Percentiles rank a stretch among this genome's conserved stretches.
Conservation (phyloP, 2,329 filamentous ascomycete species). For the Beauveria australis region DNA sequence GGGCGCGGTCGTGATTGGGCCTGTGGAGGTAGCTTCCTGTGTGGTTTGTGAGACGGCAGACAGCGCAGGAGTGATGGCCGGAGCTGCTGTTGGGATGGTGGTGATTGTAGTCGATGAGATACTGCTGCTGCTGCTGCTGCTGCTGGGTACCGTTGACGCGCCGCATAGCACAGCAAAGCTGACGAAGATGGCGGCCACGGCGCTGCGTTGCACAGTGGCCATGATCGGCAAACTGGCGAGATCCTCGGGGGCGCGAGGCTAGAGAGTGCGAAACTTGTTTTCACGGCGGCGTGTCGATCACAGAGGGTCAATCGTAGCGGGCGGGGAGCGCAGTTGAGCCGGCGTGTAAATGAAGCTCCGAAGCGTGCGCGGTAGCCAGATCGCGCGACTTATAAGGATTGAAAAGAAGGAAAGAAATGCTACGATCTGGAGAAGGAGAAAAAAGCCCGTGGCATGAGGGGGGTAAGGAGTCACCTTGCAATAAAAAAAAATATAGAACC, state of each 20-base stretch:
- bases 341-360: slow-evolving; percentile 2
- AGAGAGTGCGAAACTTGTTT: background rate
- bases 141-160: background rate
- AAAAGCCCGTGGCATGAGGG: background rate
- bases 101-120: slow-evolving; percentile 7
- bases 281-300: slow-evolving; percentile 3
- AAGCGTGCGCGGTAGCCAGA: background rate
- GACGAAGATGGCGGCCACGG: background rate
- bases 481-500: background rate
- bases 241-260: background rate
- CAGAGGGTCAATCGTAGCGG: background rate
- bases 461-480: background rate
- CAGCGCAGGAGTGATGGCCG: slow-evolving; percentile 14
- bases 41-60: background rate
- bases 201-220: background rate
- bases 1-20: slow-evolving; percentile 32
- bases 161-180: background rate
- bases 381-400: background rate
- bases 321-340: background rate
- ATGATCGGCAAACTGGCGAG: background rate
- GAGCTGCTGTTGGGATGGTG: slow-evolving; percentile 6
- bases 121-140: background rate
- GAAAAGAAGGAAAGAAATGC: too few relatives aligned
- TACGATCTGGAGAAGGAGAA: background rate
- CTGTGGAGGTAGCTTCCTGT: slow-evolving; percentile 12